phyloP scores from a whole-genome alignment of 2,329 filamentous ascomycete genomes.

The Neonectria faginata region DNA sequence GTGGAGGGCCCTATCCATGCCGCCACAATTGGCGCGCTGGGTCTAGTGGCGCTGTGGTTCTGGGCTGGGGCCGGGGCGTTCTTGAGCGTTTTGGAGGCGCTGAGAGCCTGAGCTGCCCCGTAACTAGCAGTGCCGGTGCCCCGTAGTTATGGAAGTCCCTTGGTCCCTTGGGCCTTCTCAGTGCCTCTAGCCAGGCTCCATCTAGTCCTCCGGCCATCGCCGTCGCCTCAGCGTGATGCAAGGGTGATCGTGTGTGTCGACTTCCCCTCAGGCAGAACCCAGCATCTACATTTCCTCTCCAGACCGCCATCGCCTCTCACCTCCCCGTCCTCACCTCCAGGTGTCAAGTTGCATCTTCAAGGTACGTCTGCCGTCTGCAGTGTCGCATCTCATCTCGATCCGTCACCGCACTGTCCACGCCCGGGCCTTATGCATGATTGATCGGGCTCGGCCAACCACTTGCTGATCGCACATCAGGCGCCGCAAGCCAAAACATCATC shows the following conservation, averaged over 20 bases:
- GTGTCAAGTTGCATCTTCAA: conserved; percentile 2
- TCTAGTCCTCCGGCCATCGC: conserved; percentile 13
- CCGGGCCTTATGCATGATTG: conserved; percentile 39
- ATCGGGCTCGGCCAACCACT: conserved; percentile 39
- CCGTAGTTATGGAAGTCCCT: not conserved
- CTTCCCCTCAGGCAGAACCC: conserved; percentile 28
- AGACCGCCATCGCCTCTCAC: not conserved
- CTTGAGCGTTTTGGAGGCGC: conserved; percentile 2
- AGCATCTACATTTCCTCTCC: not conserved
- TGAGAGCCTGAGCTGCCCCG: not conserved
- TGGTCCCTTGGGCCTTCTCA: conserved; percentile 1
- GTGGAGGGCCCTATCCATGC: not conserved
- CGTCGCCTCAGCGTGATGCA: conserved; percentile 26
- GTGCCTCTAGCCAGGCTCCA: not conserved
- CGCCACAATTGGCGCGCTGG: conserved; percentile 7
- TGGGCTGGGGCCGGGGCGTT: conserved; percentile 6
- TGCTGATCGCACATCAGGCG: conserved; percentile 43
- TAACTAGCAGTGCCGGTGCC: not conserved
- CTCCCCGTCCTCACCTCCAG: not conserved
- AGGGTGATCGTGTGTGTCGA: conserved; percentile 33
- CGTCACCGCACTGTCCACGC: conserved; percentile 27
- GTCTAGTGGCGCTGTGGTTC: conserved; percentile 9
- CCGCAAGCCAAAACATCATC: conserved; percentile 31
- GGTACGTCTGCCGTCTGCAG: conserved; percentile 21
- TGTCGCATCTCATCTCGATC: conserved; percentile 23